Percentiles rank a stretch among this genome's conserved stretches.
Conservation (phyloP, 805 yeast genomes). For the Wickerhamiella qilinensis region DNA sequence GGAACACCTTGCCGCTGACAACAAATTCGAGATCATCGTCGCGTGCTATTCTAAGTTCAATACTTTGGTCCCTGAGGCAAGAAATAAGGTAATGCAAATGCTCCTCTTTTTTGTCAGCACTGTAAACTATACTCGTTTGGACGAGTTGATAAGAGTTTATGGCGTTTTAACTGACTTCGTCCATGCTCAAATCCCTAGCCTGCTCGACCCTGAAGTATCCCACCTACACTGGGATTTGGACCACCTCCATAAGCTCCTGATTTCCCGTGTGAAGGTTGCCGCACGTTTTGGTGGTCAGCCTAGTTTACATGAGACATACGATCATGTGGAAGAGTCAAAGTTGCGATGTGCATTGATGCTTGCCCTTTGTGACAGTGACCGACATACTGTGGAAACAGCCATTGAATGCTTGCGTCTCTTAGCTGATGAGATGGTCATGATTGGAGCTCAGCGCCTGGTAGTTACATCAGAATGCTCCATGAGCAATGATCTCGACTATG, state of each 20-base stretch:
- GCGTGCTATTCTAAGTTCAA: background rate
- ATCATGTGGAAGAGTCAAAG: background rate
- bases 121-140: background rate
- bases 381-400: background rate
- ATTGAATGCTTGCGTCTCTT: background rate
- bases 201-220: background rate
- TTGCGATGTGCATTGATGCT: background rate
- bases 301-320: background rate
- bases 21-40: background rate
- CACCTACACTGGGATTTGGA: background rate
- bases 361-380: background rate
- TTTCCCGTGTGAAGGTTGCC: background rate
- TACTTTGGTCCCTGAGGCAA: background rate
- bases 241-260: background rate
- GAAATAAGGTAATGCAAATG: background rate
- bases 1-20: background rate
- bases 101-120: background rate
- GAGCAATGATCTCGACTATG: background rate
- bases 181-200: background rate
- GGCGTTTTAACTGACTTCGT: background rate
- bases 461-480: background rate
- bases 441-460: background rate
- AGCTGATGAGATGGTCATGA: background rate
- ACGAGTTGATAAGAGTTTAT: background rate
- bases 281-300: background rate